Conservation (phyloP, 306 rosid genomes). For the Citrullus mucosospermus region DNA sequence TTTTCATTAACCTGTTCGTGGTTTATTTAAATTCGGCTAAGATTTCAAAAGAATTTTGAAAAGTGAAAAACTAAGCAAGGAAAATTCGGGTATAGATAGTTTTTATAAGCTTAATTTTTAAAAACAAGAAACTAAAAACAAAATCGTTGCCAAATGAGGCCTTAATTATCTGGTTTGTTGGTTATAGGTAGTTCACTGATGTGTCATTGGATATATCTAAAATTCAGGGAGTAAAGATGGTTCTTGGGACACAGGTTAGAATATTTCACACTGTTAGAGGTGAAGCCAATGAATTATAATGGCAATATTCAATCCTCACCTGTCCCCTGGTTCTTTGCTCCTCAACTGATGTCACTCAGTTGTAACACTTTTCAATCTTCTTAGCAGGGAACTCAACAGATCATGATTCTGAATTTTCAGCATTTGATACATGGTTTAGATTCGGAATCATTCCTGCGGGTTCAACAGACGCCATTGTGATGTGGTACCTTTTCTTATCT, state of each 20-base stretch:
- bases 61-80: neutral
- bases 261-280: constrained; percentile 10
- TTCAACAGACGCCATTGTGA: constrained; percentile 90
- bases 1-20: neutral
- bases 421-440: constrained; percentile 54
- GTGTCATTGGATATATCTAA: constrained; percentile 17
- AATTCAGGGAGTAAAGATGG: constrained; percentile 25
- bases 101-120: neutral
- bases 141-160: neutral
- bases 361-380: neutral
- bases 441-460: constrained; percentile 96
- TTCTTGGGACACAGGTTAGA: constrained; percentile 18
- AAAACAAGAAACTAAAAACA: neutral
- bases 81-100: neutral
- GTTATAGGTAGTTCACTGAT: constrained; percentile 10
- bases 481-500: constrained; percentile 43
- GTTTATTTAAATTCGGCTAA: neutral
- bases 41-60: neutral
- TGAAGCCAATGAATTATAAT: neutral
- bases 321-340: constrained; percentile 3
- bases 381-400: constrained; percentile 31
- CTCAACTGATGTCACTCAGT: neutral
- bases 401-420: constrained; percentile 37
- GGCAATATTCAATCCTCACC: constrained; percentile 2
- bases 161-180: neutral